A percentile compares a stretch with the other conserved stretches of the same genome.
These are phyloP conservation scores for Dujonia santamariae DNA, from an alignment of 1,139 yeast genomes.

Conservation along the genomic window DNA sequence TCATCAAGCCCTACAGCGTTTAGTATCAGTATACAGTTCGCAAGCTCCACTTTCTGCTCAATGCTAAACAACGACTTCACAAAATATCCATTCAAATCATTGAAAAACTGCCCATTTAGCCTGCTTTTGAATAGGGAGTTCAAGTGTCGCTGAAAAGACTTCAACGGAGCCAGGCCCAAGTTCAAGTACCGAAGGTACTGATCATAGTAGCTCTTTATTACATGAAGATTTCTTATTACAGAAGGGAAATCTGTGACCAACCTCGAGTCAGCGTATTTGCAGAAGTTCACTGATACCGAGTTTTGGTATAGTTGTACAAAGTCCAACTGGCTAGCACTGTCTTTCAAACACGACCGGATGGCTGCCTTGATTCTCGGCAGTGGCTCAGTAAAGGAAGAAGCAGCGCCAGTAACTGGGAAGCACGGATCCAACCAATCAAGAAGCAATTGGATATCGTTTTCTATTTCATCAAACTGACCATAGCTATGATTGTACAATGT, in stretches of 20 bases:
- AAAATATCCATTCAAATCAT: conserved; percentile 1
- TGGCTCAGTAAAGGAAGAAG: conserved; percentile 21
- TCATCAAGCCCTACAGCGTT: conserved; percentile 22
- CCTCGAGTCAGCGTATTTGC: conserved; percentile 4
- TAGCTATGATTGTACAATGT: conserved; percentile 6
- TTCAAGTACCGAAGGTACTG: conserved; percentile 19
- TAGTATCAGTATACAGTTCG: conserved; percentile 6
- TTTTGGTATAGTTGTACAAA: conserved; percentile 36
- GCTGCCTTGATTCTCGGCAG: conserved; percentile 37
- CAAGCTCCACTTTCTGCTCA: conserved; percentile 1
- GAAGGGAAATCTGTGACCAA: conserved; percentile 9
- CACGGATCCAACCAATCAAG: conserved; percentile 39
- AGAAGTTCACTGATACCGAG: conserved; percentile 19
- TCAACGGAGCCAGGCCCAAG: conserved; percentile 16
- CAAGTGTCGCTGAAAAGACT: conserved; percentile 24
- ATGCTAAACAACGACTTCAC: neutral
- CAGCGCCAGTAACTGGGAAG: conserved; percentile 16
- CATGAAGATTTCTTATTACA: conserved; percentile 13
- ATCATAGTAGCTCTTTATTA: conserved; percentile 17
- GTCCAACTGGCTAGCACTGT: conserved; percentile 29
- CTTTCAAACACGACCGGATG: conserved; percentile 36
- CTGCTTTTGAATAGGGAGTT: conserved; percentile 21
- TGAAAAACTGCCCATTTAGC: neutral
- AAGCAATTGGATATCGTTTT: conserved; percentile 39
- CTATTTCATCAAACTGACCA: conserved; percentile 25